Evolutionary conservation across 176 grass and related monocot species (phyloP), one percentile per base, ranked within the genome.

Genomic region (Raddia distichophylla): DNA sequence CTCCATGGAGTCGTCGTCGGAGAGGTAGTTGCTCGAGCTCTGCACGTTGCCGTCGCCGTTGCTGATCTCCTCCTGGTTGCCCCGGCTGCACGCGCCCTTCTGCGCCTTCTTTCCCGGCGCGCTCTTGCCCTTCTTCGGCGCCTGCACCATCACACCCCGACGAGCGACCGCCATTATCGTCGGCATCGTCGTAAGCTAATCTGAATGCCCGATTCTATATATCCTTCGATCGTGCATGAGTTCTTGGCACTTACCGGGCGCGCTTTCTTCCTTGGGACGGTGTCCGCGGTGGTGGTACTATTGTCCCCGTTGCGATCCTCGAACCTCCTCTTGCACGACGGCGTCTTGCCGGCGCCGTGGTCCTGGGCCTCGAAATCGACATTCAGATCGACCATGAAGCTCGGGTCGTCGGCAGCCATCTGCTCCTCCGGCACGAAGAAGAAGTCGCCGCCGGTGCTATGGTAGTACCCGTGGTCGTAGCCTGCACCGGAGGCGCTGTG

Each of bases 1-100:
- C 66, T 92, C 94, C 40, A 83, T 81, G 57, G 87, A 94, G 19
- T 97, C 92, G 20, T 92, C 87, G 15, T 97, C 94, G 4, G 91
- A 94, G 56, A 85, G 82, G 72, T 82, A 92, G 74, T 79, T 76
- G 73, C 83, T 83, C 33, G 87, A 91, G 92, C 87, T 87, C 76
- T 83, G 91, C 46, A 66, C 78, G 16, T 91, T 83, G 64, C 70
- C 10, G 60, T 65, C 90, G 27, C 85, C 89, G 40, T 74, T 89
- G 55, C 69, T 88, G 27, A 27, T 27, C 87, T 87, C 89, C 32
- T 88, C 80, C 54, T 85, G 68, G 32, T n/a, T 73, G 88, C 83
- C 79, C 47, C 68, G 78, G 66, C 50, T 82, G 45, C 22, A 80
- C 52, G 61, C 72, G 73, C 78, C 82, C 86, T 92, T 94, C 56